Percentiles rank a stretch among this genome's conserved stretches.
phyloP scores from a whole-genome alignment of 139 green algal genomes.

The Closterium sp. region DNA sequence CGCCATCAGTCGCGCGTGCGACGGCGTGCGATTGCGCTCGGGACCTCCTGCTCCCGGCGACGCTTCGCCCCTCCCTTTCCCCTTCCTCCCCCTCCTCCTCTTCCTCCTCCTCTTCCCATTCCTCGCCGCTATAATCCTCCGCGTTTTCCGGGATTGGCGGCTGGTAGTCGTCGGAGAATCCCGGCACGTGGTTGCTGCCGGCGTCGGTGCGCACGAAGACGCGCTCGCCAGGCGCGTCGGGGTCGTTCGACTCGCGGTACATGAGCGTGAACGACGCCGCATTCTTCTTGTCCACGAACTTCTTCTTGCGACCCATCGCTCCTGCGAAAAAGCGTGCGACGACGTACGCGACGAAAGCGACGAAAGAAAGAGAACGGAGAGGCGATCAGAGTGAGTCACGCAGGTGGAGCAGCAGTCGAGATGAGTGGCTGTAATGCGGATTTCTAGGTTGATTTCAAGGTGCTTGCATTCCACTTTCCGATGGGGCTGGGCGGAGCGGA shows the following conservation, averaged over 20 bases:
- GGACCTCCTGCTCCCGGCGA: neutral
- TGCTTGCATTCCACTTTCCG: too few species aligned
- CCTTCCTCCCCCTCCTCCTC: neutral
- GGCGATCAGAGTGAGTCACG: neutral
- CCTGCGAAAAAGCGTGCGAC: neutral
- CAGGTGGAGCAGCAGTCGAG: neutral
- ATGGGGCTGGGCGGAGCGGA: too few species aligned
- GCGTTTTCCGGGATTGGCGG: neutral
- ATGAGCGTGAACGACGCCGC: constrained; percentile 45
- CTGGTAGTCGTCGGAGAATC: constrained; percentile 38
- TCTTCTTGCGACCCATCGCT: constrained; percentile 38
- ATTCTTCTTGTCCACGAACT: constrained; percentile 48
- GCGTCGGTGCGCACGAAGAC: constrained; percentile 41
- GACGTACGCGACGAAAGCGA: too few species aligned
- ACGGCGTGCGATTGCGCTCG: neutral
- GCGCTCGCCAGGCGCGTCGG: neutral
- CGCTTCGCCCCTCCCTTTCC: neutral
- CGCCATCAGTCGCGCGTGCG: neutral
- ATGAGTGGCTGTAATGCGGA: too few species aligned
- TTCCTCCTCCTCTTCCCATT: neutral
- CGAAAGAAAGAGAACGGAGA: neutral
- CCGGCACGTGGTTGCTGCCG: constrained; percentile 11
- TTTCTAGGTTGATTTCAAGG: too few species aligned
- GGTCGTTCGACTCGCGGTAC: constrained; percentile 16
- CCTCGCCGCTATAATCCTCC: neutral